Evolutionary conservation across 176 grass and related monocot species (phyloP).

Genomic region (Musa schizocarpa): DNA sequence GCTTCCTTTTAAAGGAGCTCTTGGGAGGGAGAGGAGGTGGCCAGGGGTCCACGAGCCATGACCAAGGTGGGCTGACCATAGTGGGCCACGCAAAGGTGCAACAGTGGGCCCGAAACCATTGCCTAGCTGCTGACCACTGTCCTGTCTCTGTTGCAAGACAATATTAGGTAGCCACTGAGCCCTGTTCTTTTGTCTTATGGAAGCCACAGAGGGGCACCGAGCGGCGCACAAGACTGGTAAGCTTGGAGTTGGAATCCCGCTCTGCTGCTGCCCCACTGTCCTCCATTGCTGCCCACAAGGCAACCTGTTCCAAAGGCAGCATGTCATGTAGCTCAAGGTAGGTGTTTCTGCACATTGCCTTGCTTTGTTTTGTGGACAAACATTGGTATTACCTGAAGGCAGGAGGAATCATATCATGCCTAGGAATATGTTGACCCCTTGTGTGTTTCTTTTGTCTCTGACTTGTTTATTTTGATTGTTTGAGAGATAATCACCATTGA

Average conservation of each 20-base stretch:
- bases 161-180: constrained; percentile 3
- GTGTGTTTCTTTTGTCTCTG: not conserved
- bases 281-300: not conserved
- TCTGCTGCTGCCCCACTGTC: constrained; percentile 36
- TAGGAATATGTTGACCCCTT: constrained; percentile 19
- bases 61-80: not conserved
- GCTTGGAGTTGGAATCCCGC: no score
- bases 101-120: not conserved
- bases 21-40: not conserved
- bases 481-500: no score
- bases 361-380: not conserved
- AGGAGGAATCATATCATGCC: constrained; percentile 25
- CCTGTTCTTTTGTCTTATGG: constrained; percentile 19
- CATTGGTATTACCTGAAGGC: constrained; percentile 19
- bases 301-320: not conserved
- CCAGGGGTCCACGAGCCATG: no score
- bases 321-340: not conserved
- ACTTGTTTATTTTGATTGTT: no score
- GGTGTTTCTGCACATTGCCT: not conserved
- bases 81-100: not conserved
- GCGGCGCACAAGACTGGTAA: constrained; percentile 1
- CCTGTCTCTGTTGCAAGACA: not conserved
- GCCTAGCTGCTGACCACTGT: not conserved
- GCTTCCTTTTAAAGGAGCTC: no score
- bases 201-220: constrained; percentile 31